These are phyloP conservation scores for Quercus tomentella DNA, from an alignment of 331 rosid genomes.

Conservation along the genomic window DNA sequence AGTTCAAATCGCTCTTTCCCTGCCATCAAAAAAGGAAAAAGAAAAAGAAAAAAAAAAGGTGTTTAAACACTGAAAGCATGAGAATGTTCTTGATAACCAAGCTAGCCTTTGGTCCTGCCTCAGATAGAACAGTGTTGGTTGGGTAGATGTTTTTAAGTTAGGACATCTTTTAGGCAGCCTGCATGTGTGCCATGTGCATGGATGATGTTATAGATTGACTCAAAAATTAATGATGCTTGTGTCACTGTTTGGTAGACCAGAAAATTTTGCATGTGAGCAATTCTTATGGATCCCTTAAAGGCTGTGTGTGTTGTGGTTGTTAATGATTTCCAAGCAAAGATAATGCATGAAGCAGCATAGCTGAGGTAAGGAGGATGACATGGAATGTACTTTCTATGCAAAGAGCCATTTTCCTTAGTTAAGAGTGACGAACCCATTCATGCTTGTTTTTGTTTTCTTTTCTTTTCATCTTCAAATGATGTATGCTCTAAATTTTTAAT, in stretches of 20 bases:
- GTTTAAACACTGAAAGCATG: no score
- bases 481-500: conserved; percentile 6
- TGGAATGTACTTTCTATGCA: conserved; percentile 14
- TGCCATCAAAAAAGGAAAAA: no score
- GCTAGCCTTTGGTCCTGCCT: no score
- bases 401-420: conserved; percentile 42
- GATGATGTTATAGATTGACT: conserved; percentile 31
- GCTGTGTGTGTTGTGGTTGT: neutral
- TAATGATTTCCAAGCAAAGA: neutral
- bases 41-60: no score
- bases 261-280: neutral
- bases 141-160: neutral
- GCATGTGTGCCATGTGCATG: conserved; percentile 37
- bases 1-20: no score
- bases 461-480: neutral
- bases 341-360: neutral
- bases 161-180: neutral
- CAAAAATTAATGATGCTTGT: conserved; percentile 13
- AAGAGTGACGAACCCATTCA: conserved; percentile 34
- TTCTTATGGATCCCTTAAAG: neutral
- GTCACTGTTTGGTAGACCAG: conserved; percentile 15
- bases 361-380: conserved; percentile 20
- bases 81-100: no score
- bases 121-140: no score
- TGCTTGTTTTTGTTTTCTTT: conserved; percentile 12